Conservation (phyloP, 108 stramenopile species). For the Tribonema minus region DNA sequence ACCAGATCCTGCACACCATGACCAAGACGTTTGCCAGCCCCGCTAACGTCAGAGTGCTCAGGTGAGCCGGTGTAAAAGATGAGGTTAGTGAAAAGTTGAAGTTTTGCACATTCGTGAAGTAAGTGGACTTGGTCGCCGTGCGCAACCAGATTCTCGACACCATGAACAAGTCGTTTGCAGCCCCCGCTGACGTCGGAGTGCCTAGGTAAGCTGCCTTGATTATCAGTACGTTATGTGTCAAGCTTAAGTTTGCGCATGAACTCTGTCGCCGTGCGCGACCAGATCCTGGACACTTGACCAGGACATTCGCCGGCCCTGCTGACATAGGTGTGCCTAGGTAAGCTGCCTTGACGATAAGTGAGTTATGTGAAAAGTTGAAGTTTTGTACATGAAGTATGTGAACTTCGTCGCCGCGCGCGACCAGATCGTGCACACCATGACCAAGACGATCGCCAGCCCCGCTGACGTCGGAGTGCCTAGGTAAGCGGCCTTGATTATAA, state of each 20-base stretch:
- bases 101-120: no score
- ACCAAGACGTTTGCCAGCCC: constrained; percentile 54
- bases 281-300: constrained; percentile 37
- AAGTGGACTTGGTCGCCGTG: not conserved
- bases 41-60: constrained; percentile 46
- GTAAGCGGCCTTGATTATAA: no score
- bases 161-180: constrained; percentile 48
- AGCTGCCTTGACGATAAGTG: no score
- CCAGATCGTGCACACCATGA: constrained; percentile 29
- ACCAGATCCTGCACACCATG: constrained; percentile 30
- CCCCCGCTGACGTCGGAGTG: constrained; percentile 53
- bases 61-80: no score
- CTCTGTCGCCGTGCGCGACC: not conserved
- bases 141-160: constrained; percentile 29
- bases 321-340: constrained; percentile 50
- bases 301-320: constrained; percentile 54
- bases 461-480: constrained; percentile 51
- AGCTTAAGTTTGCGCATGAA: no score
- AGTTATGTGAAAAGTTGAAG: no score
- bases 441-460: constrained; percentile 53
- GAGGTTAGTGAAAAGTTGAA: no score
- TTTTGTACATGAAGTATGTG: no score
- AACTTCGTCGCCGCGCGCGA: constrained; percentile 1
- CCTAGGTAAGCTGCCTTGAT: no score
- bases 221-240: no score